These are phyloP conservation scores for Botrytis fabae DNA, from an alignment of 2,329 filamentous ascomycete species.

Conservation along the genomic window DNA sequence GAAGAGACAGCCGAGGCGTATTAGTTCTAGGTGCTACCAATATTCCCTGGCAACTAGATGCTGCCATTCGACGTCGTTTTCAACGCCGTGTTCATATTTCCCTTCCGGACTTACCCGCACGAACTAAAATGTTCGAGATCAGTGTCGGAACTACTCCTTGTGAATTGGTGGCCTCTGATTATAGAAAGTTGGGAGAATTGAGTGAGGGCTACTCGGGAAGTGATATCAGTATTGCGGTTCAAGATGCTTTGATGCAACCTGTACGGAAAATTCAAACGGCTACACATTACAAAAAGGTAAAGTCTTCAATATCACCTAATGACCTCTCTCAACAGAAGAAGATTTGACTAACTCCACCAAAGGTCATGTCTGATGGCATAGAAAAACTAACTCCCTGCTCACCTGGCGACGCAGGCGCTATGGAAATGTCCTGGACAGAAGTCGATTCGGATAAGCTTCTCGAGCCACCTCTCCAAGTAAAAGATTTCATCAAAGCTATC, in stretches of 20 bases:
- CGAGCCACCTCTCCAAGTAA: slow-evolving; percentile 81
- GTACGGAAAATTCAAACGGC: slow-evolving; percentile 95
- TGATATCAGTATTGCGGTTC: slow-evolving; percentile 93
- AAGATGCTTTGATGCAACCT: slow-evolving; percentile 96
- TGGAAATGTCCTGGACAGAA: slow-evolving; percentile 92
- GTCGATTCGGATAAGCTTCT: slow-evolving; percentile 80
- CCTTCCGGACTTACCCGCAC: slow-evolving; percentile 80
- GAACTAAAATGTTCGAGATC: slow-evolving; percentile 81
- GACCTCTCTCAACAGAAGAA: not conserved
- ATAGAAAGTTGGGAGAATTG: slow-evolving; percentile 72
- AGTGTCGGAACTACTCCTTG: slow-evolving; percentile 92
- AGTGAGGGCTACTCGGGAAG: slow-evolving; percentile 95
- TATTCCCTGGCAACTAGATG: slow-evolving; percentile 97
- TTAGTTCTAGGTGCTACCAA: slow-evolving; percentile 95
- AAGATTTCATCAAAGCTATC: slow-evolving; percentile 92
- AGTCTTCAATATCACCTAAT: not conserved
- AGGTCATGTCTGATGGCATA: slow-evolving; percentile 70
- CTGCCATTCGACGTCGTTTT: slow-evolving; percentile 92
- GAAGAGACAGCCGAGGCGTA: slow-evolving; percentile 90
- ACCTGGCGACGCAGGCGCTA: slow-evolving; percentile 80
- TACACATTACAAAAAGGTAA: slow-evolving; percentile 93
- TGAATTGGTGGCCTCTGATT: slow-evolving; percentile 75
- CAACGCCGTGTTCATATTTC: slow-evolving; percentile 95
- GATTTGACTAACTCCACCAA: slow-evolving; percentile 22
- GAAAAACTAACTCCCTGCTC: slow-evolving; percentile 86